Conservation (phyloP, 2,329 filamentous ascomycete species). For the Ophiostoma piceae region DNA sequence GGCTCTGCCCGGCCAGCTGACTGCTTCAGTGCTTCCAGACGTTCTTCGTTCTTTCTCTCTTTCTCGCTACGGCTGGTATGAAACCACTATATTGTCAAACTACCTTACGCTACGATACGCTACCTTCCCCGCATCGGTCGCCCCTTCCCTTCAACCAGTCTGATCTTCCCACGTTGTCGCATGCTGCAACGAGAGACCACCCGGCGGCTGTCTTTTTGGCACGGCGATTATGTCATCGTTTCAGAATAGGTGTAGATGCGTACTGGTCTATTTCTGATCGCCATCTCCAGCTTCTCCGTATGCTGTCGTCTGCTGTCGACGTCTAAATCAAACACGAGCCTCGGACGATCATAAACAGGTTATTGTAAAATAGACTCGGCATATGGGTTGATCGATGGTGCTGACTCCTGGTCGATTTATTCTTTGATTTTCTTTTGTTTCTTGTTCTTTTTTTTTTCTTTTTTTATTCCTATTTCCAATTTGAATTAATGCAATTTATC, state of each 20-base stretch:
- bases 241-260: neutral
- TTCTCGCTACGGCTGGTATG: neutral
- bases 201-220: conserved; percentile 14
- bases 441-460: neutral
- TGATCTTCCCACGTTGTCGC: conserved; percentile 38
- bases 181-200: conserved; percentile 32
- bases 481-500: too few species aligned
- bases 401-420: neutral
- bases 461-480: neutral
- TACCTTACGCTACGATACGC: neutral
- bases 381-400: neutral
- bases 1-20: conserved; percentile 15
- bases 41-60: neutral
- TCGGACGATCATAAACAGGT: neutral
- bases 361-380: neutral
- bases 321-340: conserved; percentile 6
- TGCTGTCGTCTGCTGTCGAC: neutral
- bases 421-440: neutral
- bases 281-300: neutral
- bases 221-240: conserved; percentile 19
- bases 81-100: neutral
- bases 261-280: neutral
- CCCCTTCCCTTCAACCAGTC: conserved; percentile 30
- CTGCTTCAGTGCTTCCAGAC: neutral
- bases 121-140: conserved; percentile 9